Evolutionary conservation across 192 early-diverging fungal species (phyloP).

Genomic region (Cladochytrium replicatum): DNA sequence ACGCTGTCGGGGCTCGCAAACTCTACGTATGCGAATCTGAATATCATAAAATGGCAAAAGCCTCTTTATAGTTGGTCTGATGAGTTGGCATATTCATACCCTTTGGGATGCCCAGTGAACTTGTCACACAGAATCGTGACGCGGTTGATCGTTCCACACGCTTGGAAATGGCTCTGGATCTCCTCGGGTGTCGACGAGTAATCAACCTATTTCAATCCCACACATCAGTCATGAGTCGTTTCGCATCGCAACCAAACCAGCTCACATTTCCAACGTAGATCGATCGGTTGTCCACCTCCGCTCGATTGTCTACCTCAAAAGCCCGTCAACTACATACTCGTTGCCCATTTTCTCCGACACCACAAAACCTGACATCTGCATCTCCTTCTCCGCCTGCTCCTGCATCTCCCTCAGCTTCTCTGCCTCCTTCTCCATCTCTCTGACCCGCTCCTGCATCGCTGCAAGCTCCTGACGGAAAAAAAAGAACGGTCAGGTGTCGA

Average conservation of each 20-base stretch:
- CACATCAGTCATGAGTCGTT: slow-evolving; percentile 3
- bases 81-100: slow-evolving; percentile 26
- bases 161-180: slow-evolving; percentile 87
- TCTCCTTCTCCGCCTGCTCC: slow-evolving; percentile 63
- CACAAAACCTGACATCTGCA: too few species aligned
- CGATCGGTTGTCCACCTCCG: slow-evolving; percentile 74
- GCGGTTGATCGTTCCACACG: slow-evolving; percentile 91
- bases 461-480: slow-evolving; percentile 76
- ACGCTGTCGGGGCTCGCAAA: slow-evolving; percentile 80
- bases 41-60: not conserved
- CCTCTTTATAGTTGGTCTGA: too few species aligned
- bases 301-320: slow-evolving; percentile 54
- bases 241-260: too few species aligned
- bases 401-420: slow-evolving; percentile 69
- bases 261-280: slow-evolving; percentile 89
- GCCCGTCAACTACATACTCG: too few species aligned
- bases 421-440: slow-evolving; percentile 78
- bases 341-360: too few species aligned
- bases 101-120: slow-evolving; percentile 82
- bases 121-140: slow-evolving; percentile 95
- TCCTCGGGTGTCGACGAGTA: slow-evolving; percentile 93
- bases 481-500: too few species aligned
- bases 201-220: slow-evolving; percentile 52
- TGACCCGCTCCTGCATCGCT: slow-evolving; percentile 65
- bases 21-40: slow-evolving; percentile 84